phyloP scores from a whole-genome alignment of 176 grass and related monocot species.

The Aechmea fasciata region DNA sequence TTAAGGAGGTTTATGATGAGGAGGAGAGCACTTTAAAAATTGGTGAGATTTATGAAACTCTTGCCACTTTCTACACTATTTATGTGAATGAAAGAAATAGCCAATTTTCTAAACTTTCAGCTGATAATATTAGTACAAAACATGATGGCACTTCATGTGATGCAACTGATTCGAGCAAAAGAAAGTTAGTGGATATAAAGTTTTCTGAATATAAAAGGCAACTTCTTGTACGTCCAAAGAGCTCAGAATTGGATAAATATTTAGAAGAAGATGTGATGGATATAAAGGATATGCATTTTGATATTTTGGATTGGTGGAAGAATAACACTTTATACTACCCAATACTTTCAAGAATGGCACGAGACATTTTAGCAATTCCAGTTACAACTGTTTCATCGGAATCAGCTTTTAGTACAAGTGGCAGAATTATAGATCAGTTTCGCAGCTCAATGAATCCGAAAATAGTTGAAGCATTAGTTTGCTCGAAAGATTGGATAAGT shows the following conservation, averaged over 20 bases:
- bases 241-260: constrained; percentile 17
- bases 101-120: not conserved
- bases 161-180: too few relatives aligned
- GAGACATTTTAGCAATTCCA: constrained; percentile 18
- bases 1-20: not conserved
- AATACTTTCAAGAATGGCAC: constrained; percentile 16
- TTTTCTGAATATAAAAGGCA: too few relatives aligned
- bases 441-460: constrained; percentile 1
- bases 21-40: too few relatives aligned
- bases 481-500: constrained; percentile 19
- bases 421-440: constrained; percentile 10
- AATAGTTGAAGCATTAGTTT: constrained; percentile 19
- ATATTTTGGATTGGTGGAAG: constrained; percentile 19
- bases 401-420: constrained; percentile 17
- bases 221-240: not conserved
- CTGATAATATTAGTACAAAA: not conserved
- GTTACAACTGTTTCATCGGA: constrained; percentile 12
- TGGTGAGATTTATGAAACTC: not conserved
- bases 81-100: not conserved
- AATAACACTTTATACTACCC: not conserved
- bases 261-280: not conserved
- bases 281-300: constrained; percentile 4
- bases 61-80: not conserved
- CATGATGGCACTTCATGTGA: not conserved
- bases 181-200: too few relatives aligned